Percentiles rank a stretch among this genome's conserved stretches.
Conservation (phyloP, 192 early-diverging fungal species). For the Spizellomyces punctatus region DNA sequence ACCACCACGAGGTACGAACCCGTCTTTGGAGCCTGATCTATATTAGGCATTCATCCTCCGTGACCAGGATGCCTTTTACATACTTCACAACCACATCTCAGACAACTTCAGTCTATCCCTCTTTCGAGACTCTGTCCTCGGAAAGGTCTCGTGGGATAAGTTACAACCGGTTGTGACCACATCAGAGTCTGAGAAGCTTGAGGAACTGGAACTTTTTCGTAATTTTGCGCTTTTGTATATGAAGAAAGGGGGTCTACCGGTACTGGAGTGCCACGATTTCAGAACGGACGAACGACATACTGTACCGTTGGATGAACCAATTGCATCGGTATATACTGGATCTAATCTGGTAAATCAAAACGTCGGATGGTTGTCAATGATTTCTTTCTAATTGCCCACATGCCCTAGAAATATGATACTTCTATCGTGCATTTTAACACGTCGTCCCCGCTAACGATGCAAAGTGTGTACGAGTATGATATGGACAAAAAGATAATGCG, state of each 20-base stretch:
- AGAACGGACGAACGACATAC: neutral
- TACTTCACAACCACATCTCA: constrained; percentile 16
- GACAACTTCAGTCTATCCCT: neutral
- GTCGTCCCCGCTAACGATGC: constrained; percentile 18
- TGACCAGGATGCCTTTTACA: constrained; percentile 17
- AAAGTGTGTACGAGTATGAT: constrained; percentile 15
- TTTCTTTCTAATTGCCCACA: no score
- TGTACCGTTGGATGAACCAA: constrained; percentile 7
- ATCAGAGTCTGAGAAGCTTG: constrained; percentile 6
- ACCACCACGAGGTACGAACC: constrained; percentile 25
- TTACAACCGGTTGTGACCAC: neutral
- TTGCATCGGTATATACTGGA: constrained; percentile 4
- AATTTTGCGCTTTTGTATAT: constrained; percentile 19
- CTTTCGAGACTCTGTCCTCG: neutral
- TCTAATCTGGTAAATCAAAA: constrained; percentile 15
- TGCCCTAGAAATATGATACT: neutral
- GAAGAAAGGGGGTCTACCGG: constrained; percentile 4
- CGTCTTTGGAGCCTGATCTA: neutral
- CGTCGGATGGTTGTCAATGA: neutral
- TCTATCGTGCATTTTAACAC: constrained; percentile 7
- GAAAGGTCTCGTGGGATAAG: constrained; percentile 1
- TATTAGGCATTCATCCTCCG: neutral
- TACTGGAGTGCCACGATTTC: constrained; percentile 8
- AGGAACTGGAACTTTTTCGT: constrained; percentile 27
- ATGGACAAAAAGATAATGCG: neutral